Base-by-base conservation (phyloP, 2,329 filamentous ascomycete species). In the Aspergillus ruber region DNA sequence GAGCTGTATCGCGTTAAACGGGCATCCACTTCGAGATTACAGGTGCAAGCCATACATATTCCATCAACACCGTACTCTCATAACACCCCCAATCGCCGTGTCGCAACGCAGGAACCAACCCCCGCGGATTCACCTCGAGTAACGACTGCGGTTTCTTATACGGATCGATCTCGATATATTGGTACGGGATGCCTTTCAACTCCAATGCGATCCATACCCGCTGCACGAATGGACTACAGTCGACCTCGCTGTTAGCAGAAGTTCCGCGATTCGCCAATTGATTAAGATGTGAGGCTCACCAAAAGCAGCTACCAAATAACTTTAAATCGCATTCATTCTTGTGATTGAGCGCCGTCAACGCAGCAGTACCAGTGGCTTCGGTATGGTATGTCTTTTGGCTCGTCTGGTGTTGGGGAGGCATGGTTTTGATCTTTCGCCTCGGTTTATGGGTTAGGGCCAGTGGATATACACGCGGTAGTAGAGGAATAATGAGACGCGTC, bases 141-240 rank as follows among this genome's bases (percentile, higher is more conserved):
- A 91, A 72, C 7, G 81, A 75, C 50, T 83, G 77, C 1, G 84
- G 86, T 52, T 86, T 86, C 56, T 83, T 81, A 62, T 88, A 90
- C 6, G 88, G 86, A 60, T 94, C 86, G 41, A 88, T 83, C 67
- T 95, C 89, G 57, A 89, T 84, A 67, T 94, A 95, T 63, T 94
- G 87, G 62, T 95, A 95, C 33, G 80, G 73, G 7, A 93, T 76
- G 15, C 81, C 78, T 64, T 93, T 93, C 58, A 83, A 75, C 65
- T 95, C 88, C 32, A 95, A 76, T 1, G 88, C 86, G 54, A 95
- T 93, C 89, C 89, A 95, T 21, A 93, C 86, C 15, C 88, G 82
- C 63, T 94, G 88, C 1, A 89, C 88, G 63, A 91, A 93, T 21
- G 88, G 88, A 61, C 85, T 87, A 40, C 6, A 39, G 21, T 4